A percentile compares a stretch with the other conserved stretches of the same genome.
phyloP scores from a whole-genome alignment of 2,329 filamentous ascomycete species.

The Aureobasidium sp. region DNA sequence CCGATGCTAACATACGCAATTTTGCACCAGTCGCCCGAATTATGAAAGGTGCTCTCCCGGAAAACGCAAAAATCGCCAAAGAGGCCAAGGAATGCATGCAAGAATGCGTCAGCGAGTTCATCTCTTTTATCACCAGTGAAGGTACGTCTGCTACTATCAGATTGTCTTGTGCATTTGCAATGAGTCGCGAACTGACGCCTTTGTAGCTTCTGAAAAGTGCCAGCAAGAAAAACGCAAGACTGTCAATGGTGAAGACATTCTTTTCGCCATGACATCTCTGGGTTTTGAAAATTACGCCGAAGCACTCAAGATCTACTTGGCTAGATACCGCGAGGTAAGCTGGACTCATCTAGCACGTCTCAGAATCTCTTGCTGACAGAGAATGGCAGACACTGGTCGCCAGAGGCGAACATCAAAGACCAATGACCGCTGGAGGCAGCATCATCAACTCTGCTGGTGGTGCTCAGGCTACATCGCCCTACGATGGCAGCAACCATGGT shows the following conservation, averaged over 20 bases:
- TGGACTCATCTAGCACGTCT: not conserved
- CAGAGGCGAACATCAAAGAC: constrained; percentile 56
- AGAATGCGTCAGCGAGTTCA: constrained; percentile 99
- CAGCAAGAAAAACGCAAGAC: constrained; percentile 99
- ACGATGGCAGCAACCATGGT: constrained; percentile 34
- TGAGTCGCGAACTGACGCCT: constrained; percentile 9
- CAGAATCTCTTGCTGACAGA: constrained; percentile 20
- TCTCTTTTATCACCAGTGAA: constrained; percentile 99
- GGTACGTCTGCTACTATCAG: constrained; percentile 51
- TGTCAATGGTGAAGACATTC: constrained; percentile 95
- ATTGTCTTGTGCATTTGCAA: not conserved
- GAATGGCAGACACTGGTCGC: constrained; percentile 68
- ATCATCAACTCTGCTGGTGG: constrained; percentile 24
- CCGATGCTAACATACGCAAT: constrained; percentile 91
- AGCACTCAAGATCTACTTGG: constrained; percentile 94
- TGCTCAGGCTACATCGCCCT: constrained; percentile 26
- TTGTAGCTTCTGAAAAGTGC: constrained; percentile 89
- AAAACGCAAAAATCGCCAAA: constrained; percentile 94
- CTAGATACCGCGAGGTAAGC: constrained; percentile 95
- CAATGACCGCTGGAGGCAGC: constrained; percentile 37
- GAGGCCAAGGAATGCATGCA: constrained; percentile 99
- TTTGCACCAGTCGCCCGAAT: constrained; percentile 95
- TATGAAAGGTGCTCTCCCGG: constrained; percentile 95
- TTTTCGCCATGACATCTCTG: constrained; percentile 98
- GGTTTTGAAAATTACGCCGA: constrained; percentile 99